Conservation (phyloP, 75 land plant species). For the Selaginella tamariscina region DNA sequence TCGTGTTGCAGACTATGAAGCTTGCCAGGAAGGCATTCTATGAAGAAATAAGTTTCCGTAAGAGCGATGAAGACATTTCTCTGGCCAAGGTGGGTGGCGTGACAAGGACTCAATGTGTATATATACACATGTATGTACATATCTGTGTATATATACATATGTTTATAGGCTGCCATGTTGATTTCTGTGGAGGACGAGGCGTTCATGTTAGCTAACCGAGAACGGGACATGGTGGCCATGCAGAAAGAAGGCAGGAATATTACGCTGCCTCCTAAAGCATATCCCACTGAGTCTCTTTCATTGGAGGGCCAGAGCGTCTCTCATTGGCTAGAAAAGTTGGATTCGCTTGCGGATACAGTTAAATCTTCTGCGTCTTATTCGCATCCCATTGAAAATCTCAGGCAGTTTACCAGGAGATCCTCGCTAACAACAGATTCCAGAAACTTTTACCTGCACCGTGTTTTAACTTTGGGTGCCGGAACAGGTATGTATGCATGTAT, state of each 20-base stretch:
- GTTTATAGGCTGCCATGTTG: conserved; percentile 39
- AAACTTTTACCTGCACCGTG: conserved; percentile 42
- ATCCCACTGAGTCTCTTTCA: conserved; percentile 27
- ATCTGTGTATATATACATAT: not conserved
- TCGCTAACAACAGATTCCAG: conserved; percentile 28
- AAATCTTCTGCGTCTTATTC: conserved; percentile 32
- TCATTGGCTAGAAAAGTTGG: conserved; percentile 46
- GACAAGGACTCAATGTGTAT: not conserved
- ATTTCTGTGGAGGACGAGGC: conserved; percentile 66
- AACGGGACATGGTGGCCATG: conserved; percentile 37
- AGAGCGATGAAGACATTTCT: conserved; percentile 35
- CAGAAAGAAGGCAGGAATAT: conserved; percentile 28
- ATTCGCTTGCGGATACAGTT: conserved; percentile 41
- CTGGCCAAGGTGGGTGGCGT: conserved; percentile 38
- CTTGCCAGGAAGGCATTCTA: conserved; percentile 39
- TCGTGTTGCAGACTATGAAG: conserved; percentile 28
- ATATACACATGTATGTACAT: not conserved
- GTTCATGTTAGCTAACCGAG: conserved; percentile 34
- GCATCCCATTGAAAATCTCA: conserved; percentile 35
- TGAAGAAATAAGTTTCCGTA: conserved; percentile 34
- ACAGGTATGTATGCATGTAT: conserved; percentile 30
- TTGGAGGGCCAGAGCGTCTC: conserved; percentile 41
- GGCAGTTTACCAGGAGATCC: conserved; percentile 32
- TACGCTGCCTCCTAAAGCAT: not conserved
- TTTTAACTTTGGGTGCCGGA: conserved; percentile 37